These are phyloP conservation scores for Xylariales sp. DNA, from an alignment of 2,329 filamentous ascomycete species.

Conservation along the genomic window DNA sequence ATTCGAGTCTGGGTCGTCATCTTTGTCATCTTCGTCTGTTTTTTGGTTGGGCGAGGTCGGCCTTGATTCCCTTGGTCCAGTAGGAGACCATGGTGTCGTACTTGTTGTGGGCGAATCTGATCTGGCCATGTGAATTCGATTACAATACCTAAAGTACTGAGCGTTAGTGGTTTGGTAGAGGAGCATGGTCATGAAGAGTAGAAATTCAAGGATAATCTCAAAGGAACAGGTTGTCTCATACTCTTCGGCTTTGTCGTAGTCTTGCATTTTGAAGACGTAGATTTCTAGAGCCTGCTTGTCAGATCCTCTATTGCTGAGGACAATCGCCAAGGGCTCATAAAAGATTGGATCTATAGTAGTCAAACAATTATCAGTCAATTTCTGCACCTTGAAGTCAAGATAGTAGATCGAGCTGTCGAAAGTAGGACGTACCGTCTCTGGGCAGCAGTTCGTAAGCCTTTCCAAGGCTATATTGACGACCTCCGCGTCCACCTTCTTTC, in stretches of 20 bases:
- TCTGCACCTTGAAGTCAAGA: too few species aligned
- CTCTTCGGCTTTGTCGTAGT: conserved; percentile 90
- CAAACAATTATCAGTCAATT: neutral
- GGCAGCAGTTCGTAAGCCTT: conserved; percentile 76
- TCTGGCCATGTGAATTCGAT: conserved; percentile 77
- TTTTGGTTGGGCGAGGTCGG: too few species aligned
- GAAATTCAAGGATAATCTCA: too few species aligned
- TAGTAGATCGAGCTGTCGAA: conserved; percentile 3
- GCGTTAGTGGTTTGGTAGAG: too few species aligned
- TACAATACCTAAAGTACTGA: conserved; percentile 96
- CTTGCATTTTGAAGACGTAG: conserved; percentile 89
- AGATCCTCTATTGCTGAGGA: conserved; percentile 90
- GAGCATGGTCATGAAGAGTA: too few species aligned
- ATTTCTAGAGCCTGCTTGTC: conserved; percentile 96
- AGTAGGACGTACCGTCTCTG: conserved; percentile 60
- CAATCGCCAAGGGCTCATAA: conserved; percentile 83
- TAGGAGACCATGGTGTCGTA: too few species aligned
- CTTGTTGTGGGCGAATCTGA: too few species aligned
- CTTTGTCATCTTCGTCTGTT: conserved; percentile 29
- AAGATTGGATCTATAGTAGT: conserved; percentile 68
- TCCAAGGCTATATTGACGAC: conserved; percentile 72
- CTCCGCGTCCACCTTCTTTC: too few species aligned
- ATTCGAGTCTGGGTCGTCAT: conserved; percentile 42
- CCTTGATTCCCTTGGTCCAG: too few species aligned
- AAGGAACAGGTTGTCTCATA: too few species aligned